Evolutionary conservation across 176 grass and related monocot genomes (phyloP).

Genomic region (Elaeis guineensis): DNA sequence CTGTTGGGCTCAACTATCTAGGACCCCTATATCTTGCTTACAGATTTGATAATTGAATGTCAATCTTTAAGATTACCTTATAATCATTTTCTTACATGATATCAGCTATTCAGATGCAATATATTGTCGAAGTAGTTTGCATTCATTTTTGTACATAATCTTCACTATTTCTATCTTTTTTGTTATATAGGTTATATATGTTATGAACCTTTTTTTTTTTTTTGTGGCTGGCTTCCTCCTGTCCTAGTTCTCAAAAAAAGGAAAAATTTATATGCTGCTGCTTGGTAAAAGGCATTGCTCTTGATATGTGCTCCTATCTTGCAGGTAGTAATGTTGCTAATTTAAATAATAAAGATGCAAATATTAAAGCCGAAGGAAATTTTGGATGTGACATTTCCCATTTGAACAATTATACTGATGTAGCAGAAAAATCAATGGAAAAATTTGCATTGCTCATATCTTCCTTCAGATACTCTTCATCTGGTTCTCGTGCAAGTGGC

Average conservation of each 20-base stretch:
- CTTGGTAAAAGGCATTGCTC: background rate
- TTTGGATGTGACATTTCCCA: conserved; percentile 85
- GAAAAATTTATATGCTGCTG: background rate
- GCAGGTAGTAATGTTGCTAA: conserved; percentile 20
- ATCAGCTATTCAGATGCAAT: too few relatives aligned
- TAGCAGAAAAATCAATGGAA: conserved; percentile 96
- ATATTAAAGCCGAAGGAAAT: conserved; percentile 31
- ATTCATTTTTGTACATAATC: too few relatives aligned
- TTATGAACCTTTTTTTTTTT: too few relatives aligned
- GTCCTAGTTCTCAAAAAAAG: background rate
- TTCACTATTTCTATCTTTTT: too few relatives aligned
- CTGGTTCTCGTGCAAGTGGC: conserved; percentile 73
- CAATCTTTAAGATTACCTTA: too few relatives aligned
- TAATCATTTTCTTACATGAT: too few relatives aligned
- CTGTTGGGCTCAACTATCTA: too few relatives aligned
- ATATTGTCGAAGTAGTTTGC: too few relatives aligned
- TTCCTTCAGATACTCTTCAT: conserved; percentile 62
- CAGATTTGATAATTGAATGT: too few relatives aligned
- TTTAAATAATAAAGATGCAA: conserved; percentile 9
- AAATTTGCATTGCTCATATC: conserved; percentile 64
- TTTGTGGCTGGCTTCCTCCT: background rate
- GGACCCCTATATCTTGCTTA: too few relatives aligned
- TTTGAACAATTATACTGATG: conserved; percentile 59
- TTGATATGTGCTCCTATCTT: conserved; percentile 13
- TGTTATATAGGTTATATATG: too few relatives aligned